Base-by-base conservation (phyloP, 371 early-diverging fungal species). In the Mortierella sp. region DNA sequence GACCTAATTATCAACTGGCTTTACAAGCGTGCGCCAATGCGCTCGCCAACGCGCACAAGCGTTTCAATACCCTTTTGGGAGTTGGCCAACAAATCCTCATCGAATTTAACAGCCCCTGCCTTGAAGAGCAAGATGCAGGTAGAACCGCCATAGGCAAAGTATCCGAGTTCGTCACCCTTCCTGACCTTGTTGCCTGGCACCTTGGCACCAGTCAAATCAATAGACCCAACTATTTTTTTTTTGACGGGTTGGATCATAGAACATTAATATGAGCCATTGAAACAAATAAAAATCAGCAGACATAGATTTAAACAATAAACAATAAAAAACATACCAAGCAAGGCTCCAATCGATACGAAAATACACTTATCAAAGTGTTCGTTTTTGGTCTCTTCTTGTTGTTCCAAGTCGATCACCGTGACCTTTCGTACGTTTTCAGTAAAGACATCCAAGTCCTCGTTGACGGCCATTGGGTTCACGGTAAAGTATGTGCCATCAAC, bases 111-210 rank as follows among this genome's bases (percentile, higher is more conserved):
- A 1, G 79, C 76, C 13, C 85, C 88, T 52, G 86, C 84, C 65
- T 87, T 87, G 76, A 94, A 94, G 7, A 93, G 70, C 8, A 87
- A 74, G 36, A 93, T 82, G 11, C 91, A 87, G 2, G 93, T 94
- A 3, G 90, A 89, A 1, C 93, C 93, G 32, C 89, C 88, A 60
- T 90, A 91, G 21, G 85, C 84, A 75, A 91, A 90, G 63, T 89
- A 93, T 19, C 95, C 94, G 53, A 90, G 86, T 69, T 94, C 94
- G 65, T 94, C 91, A 0, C 87, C 87, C 61, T 86, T 87, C 58
- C 70, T 48, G 5, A 87, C 43, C 22, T 60, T 69, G 16, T 76
- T 79, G n/a, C 84, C 85, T 4, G 67, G 72, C 6, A 73, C 63
- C 4, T 67, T 65, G 0, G 84, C 85, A 11, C 87, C 76, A 7